Evolutionary conservation across 345 rosid genomes (phyloP).

Genomic region (Sonneratia alba): DNA sequence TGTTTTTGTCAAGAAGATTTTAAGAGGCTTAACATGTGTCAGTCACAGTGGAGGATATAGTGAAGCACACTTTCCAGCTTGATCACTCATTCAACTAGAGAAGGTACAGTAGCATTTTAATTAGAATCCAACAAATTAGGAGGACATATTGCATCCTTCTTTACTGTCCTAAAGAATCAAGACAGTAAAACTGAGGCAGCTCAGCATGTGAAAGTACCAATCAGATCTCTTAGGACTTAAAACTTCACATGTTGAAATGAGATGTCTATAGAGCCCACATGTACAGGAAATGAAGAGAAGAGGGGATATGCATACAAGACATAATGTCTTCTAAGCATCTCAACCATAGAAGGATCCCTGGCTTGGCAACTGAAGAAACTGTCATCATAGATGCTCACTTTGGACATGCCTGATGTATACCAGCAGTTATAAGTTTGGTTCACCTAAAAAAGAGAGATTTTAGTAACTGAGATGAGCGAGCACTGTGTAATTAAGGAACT

Average conservation of each 20-base stretch:
- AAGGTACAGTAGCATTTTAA: background rate
- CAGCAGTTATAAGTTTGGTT: slow-evolving; percentile 90
- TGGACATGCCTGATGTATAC: slow-evolving; percentile 55
- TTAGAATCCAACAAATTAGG: background rate
- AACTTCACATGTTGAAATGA: background rate
- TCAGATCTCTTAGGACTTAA: background rate
- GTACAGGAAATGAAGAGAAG: background rate
- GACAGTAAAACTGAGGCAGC: background rate
- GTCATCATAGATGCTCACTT: slow-evolving; percentile 61
- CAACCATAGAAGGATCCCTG: slow-evolving; percentile 44
- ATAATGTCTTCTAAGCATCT: slow-evolving; percentile 43
- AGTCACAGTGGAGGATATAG: background rate
- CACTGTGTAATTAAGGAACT: background rate
- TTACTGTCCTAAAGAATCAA: background rate
- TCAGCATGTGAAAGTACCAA: background rate
- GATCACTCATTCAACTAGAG: background rate
- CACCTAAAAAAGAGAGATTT: slow-evolving; percentile 32
- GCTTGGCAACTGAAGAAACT: slow-evolving; percentile 63
- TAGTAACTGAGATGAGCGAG: background rate
- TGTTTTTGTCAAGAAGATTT: background rate
- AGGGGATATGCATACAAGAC: slow-evolving; percentile 44
- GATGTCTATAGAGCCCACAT: background rate
- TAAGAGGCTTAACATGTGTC: background rate
- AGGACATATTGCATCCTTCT: too few relatives aligned
- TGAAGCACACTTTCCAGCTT: background rate